A percentile compares a stretch with the other conserved stretches of the same genome.
These are phyloP conservation scores for Meira nashicola DNA, from an alignment of 1,284 basidiomycete genomes.

Conservation along the genomic window DNA sequence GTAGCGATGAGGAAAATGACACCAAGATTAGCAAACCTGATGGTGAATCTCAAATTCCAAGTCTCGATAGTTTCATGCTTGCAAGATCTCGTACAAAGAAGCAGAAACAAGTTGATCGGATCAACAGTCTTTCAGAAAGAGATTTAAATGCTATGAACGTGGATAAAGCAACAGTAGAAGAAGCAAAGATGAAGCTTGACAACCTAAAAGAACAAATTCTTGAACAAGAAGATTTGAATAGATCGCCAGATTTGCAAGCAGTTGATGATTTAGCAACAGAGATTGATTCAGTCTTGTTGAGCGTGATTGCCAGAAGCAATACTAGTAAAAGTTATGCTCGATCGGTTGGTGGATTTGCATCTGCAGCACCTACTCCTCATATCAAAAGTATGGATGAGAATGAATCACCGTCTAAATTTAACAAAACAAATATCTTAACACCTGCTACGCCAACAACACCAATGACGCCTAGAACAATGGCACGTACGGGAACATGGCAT, in stretches of 20 bases:
- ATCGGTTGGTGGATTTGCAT: not conserved
- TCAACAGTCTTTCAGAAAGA: not conserved
- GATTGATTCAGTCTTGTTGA: constrained; percentile 8
- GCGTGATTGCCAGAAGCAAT: constrained; percentile 8
- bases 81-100: not conserved
- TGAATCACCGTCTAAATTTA: too few species aligned
- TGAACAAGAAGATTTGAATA: not conserved
- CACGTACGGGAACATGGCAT: constrained; percentile 2
- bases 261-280: constrained; percentile 1
- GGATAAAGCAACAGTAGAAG: not conserved
- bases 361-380: not conserved
- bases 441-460: too few species aligned
- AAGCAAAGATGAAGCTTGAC: not conserved
- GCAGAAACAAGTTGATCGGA: not conserved
- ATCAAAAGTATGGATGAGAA: not conserved
- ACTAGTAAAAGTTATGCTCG: constrained; percentile 2
- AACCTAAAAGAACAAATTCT: not conserved
- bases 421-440: too few species aligned
- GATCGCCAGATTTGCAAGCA: not conserved
- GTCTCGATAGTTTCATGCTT: not conserved
- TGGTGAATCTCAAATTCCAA: not conserved
- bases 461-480: not conserved
- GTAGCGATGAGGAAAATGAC: constrained; percentile 4
- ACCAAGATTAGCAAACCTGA: not conserved
- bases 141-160: not conserved